A percentile compares a stretch with the other conserved stretches of the same genome.
phyloP scores from a whole-genome alignment of 1,284 basidiomycete genomes.

The Mrakiaceae sp. region DNA sequence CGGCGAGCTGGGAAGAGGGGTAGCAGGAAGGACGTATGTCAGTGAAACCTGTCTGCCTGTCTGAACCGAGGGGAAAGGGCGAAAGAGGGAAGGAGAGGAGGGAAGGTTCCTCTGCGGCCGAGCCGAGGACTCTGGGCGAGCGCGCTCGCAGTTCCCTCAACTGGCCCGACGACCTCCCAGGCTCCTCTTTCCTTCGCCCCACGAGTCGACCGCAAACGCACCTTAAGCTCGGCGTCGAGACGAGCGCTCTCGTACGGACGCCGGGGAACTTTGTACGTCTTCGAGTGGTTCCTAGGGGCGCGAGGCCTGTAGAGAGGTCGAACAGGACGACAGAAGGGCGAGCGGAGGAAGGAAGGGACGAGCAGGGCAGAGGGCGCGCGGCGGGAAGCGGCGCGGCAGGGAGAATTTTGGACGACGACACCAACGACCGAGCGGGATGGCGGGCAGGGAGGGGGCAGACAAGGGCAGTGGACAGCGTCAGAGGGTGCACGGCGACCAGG shows the following conservation, averaged over 20 bases:
- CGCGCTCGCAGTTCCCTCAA: too few relatives aligned
- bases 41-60: background rate
- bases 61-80: background rate
- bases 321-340: background rate
- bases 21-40: background rate
- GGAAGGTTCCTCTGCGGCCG: too few relatives aligned
- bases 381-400: too few relatives aligned
- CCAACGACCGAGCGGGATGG: too few relatives aligned
- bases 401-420: too few relatives aligned
- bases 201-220: conserved; percentile 30
- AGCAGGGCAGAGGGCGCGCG: background rate
- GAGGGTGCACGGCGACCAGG: too few relatives aligned
- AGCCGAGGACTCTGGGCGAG: too few relatives aligned
- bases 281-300: conserved; percentile 24
- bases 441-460: too few relatives aligned
- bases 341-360: background rate
- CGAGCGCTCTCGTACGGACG: conserved; percentile 95
- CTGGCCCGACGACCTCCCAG: too few relatives aligned
- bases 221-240: conserved; percentile 98
- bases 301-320: conserved; percentile 16
- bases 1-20: conserved; percentile 59
- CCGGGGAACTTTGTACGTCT: conserved; percentile 89
- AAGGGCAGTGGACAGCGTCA: too few relatives aligned
- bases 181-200: too few relatives aligned
- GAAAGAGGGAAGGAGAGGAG: background rate